phyloP scores from a whole-genome alignment of 345 rosid species.

The Eucalyptus caleyi region DNA sequence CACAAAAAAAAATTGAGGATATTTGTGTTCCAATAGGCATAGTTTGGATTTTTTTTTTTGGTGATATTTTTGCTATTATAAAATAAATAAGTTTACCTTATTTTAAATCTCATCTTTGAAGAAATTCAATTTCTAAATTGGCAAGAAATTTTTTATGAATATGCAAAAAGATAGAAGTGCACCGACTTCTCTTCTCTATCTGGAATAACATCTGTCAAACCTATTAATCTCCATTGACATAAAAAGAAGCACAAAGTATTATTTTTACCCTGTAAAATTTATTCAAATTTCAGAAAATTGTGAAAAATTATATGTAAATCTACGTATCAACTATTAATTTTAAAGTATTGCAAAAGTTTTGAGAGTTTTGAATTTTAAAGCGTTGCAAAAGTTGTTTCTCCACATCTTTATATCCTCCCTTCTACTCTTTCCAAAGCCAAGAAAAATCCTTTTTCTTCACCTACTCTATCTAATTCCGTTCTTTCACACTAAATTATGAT shows the following conservation, averaged over 20 bases:
- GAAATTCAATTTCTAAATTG: not conserved
- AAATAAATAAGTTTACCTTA: not conserved
- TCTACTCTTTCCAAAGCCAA: not conserved
- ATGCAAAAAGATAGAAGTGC: not conserved
- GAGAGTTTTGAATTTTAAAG: not conserved
- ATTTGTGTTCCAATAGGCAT: rapidly evolving
- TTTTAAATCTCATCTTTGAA: not conserved
- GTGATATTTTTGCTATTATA: too few relatives aligned
- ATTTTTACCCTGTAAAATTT: too few relatives aligned
- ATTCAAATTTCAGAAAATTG: not conserved
- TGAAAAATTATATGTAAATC: not conserved
- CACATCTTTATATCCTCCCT: not conserved
- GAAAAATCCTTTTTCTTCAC: not conserved
- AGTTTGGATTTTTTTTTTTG: not conserved
- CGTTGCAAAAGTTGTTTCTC: not conserved
- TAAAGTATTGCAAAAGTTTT: not conserved
- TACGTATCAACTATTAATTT: too few relatives aligned
- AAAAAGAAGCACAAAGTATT: too few relatives aligned
- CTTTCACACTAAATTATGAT: not conserved
- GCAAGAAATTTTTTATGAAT: not conserved
- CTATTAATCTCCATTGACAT: not conserved
- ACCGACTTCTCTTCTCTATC: not conserved
- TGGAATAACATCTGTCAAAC: rapidly evolving
- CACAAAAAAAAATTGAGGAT: not conserved
- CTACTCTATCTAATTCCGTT: not conserved